Evolutionary conservation across 1,139 yeast genomes (phyloP).

Genomic region (Geotrichum candidum): DNA sequence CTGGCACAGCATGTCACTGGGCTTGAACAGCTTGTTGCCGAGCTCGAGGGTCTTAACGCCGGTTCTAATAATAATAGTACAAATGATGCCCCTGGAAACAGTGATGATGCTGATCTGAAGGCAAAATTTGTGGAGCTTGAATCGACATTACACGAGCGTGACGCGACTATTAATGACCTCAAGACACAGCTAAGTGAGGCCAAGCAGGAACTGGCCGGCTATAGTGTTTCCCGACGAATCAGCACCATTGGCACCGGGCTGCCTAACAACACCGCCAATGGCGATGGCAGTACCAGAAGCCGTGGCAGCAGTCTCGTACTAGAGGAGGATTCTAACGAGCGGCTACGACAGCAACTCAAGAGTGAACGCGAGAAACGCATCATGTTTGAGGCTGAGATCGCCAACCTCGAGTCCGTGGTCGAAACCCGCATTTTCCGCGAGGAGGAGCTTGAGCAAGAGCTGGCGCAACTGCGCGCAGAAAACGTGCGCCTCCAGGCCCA

Average conservation of each 20-base stretch:
- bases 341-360: constrained; percentile 10
- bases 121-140: constrained; percentile 33
- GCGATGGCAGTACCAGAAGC: neutral
- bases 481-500: neutral
- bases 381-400: constrained; percentile 10
- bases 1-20: constrained; percentile 23
- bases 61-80: neutral
- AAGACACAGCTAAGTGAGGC: constrained; percentile 28
- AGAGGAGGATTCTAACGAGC: constrained; percentile 1
- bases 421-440: constrained; percentile 16
- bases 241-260: neutral
- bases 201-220: constrained; percentile 16
- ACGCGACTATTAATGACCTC: constrained; percentile 29
- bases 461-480: constrained; percentile 2
- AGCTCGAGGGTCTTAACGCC: constrained; percentile 20
- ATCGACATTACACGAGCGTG: constrained; percentile 31
- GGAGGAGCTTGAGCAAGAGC: constrained; percentile 12
- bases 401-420: constrained; percentile 12
- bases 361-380: constrained; percentile 9
- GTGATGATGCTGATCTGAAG: constrained; percentile 20
- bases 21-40: constrained; percentile 25
- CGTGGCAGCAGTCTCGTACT: neutral
- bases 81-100: neutral
- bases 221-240: neutral
- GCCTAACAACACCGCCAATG: neutral